Base-by-base conservation (phyloP, 2,329 filamentous ascomycete species). In the Pseudocercospora crystallina region DNA sequence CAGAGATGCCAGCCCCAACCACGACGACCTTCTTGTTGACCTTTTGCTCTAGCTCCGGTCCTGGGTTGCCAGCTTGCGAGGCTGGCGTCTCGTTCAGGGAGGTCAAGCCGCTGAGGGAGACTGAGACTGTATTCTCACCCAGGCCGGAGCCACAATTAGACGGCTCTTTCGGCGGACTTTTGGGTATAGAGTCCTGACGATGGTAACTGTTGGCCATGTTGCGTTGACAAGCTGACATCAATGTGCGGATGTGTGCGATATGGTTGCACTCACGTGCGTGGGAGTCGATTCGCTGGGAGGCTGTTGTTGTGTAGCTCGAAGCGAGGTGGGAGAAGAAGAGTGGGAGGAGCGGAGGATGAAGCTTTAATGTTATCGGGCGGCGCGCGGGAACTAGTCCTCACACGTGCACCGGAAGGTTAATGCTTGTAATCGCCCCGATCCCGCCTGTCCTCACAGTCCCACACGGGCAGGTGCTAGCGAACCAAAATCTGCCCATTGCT, bases 1-100 rank as follows among this genome's bases (percentile, higher is more conserved):
- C 68, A n/a, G 67, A 61, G 44, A 70, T 68, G 9, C 68, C 68
- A 33, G 68, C 68, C 31, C 68, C 68, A 37, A 71, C 61, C 46
- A 70, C 56, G 60, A 65, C 64, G 59, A 63, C 66, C 61, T 65
- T 60, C 47, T 43, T 49, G 20, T 49, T 40, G 20, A 49, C 26
- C 43, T 45, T 45, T 30, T 45, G 11, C 43, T 49, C 44, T 5
- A 17, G 44, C 45, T 53, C 49, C 50, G 37, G 41, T 49, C 45
- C 49, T 51, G 53, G 48, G 52, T 46, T 47, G 55, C 53, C 51
- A 36, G 43, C 44, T 33, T 40, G 17, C 14, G 41, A 39, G 35
- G 56, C 49, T 42, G 54, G 56, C 54, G 44, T 48, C 57, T 60
- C 59, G 46, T 40, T 50, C 51, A 51, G 46, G 46, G 51, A 51